A percentile compares a stretch with the other conserved stretches of the same genome.
Evolutionary conservation across 352 stramenopile genomes (phyloP).

Genomic region (Globisporangium nodosum): DNA sequence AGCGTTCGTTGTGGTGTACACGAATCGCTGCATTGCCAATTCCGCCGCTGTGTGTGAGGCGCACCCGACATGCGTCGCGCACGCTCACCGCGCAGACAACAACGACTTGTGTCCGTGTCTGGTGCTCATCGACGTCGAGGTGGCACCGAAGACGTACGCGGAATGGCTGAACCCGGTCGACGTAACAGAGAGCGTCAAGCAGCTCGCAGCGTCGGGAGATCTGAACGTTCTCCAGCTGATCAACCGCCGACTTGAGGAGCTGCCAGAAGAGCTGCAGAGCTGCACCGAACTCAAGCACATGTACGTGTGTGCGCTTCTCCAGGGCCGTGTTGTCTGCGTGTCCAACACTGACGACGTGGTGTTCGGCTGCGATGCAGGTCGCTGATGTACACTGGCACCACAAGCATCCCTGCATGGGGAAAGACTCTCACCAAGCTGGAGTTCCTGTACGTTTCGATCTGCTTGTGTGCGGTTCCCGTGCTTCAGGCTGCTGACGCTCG

Average conservation of each 20-base stretch:
- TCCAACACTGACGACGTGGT: neutral
- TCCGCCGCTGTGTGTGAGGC: constrained; percentile 9
- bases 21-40: constrained; percentile 12
- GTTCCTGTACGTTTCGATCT: constrained; percentile 26
- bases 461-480: neutral
- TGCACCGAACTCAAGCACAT: constrained; percentile 32
- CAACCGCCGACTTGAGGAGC: constrained; percentile 20
- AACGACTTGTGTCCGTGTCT: constrained; percentile 27
- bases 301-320: constrained; percentile 15
- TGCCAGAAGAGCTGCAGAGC: constrained; percentile 20
- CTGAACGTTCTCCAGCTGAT: constrained; percentile 35
- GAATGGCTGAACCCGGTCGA: constrained; percentile 22
- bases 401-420: constrained; percentile 18
- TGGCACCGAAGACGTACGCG: constrained; percentile 11
- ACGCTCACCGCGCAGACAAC: constrained; percentile 15
- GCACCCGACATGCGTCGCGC: constrained; percentile 22
- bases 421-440: constrained; percentile 25
- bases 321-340: neutral
- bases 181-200: constrained; percentile 19
- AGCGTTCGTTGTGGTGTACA: constrained; percentile 12
- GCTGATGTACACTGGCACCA: constrained; percentile 25
- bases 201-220: constrained; percentile 20
- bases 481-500: neutral
- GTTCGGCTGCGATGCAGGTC: constrained; percentile 14
- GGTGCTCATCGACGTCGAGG: constrained; percentile 25